Evolutionary conservation across 148 eudicot genomes (phyloP).

Genomic region (Pharnaceum exiguum): DNA sequence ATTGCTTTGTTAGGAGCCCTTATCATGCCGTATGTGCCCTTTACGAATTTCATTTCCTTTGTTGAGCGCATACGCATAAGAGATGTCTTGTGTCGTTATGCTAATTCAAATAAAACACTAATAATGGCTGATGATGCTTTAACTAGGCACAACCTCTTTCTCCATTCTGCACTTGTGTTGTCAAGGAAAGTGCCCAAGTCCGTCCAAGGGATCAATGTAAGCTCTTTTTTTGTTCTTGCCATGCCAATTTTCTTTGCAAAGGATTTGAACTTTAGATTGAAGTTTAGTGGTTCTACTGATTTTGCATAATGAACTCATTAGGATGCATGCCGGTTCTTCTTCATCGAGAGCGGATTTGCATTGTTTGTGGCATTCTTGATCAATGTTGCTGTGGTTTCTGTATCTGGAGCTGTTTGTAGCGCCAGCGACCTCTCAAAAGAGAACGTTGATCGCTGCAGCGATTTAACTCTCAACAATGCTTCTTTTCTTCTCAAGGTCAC

Average conservation of each 20-base stretch:
- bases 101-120: too few relatives aligned
- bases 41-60: neutral
- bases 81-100: too few relatives aligned
- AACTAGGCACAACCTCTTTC: constrained; percentile 59
- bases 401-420: constrained; percentile 52
- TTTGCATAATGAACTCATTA: neutral
- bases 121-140: too few relatives aligned
- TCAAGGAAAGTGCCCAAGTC: constrained; percentile 45
- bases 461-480: constrained; percentile 56
- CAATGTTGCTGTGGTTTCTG: constrained; percentile 57
- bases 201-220: constrained; percentile 27
- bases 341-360: constrained; percentile 69
- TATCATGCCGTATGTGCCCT: constrained; percentile 43
- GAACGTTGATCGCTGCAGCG: constrained; percentile 26
- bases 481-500: constrained; percentile 57
- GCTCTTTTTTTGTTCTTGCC: neutral
- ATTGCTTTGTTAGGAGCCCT: constrained; percentile 53
- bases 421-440: constrained; percentile 27
- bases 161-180: constrained; percentile 65
- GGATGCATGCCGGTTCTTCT: constrained; percentile 71
- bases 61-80: too few relatives aligned
- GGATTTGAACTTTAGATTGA: too few relatives aligned
- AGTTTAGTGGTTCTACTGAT: too few relatives aligned
- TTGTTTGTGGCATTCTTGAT: constrained; percentile 59
- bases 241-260: neutral